A percentile compares a stretch with the other conserved stretches of the same genome.
Evolutionary conservation across 306 rosid genomes (phyloP).

Genomic region (Morella rubra): DNA sequence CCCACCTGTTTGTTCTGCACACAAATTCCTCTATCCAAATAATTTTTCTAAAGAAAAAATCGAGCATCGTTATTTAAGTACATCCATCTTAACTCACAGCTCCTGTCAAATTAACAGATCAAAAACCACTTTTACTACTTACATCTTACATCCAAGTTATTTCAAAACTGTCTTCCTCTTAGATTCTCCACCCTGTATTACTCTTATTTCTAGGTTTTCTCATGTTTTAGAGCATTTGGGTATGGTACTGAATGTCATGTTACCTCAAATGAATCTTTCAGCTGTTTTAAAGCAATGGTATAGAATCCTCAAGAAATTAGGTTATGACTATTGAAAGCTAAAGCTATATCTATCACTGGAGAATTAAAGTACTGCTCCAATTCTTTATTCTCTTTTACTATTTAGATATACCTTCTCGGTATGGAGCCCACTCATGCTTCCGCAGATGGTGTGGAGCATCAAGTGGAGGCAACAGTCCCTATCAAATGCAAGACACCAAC

Average conservation of each 20-base stretch:
- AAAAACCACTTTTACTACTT: not conserved
- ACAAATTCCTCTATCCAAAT: not conserved
- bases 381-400: not conserved
- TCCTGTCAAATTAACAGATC: not conserved
- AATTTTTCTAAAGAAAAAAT: not conserved
- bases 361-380: not conserved
- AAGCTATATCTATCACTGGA: not conserved
- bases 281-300: not conserved
- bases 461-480: constrained; percentile 97
- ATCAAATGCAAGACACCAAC: constrained; percentile 23
- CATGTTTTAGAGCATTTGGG: not conserved
- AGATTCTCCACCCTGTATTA: not conserved
- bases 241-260: not conserved
- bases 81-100: not conserved
- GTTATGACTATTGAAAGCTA: not conserved
- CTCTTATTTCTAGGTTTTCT: not conserved
- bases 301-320: not conserved
- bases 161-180: not conserved
- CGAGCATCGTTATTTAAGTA: not conserved
- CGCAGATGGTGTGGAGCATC: constrained; percentile 99
- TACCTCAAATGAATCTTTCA: not conserved
- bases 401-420: constrained; percentile 69
- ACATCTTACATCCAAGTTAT: not conserved
- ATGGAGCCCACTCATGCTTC: constrained; percentile 88
- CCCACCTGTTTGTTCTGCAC: not conserved